A percentile compares a stretch with the other conserved stretches of the same genome.
Conservation (phyloP, 1,139 yeast species). For the Taphrina sp. region DNA sequence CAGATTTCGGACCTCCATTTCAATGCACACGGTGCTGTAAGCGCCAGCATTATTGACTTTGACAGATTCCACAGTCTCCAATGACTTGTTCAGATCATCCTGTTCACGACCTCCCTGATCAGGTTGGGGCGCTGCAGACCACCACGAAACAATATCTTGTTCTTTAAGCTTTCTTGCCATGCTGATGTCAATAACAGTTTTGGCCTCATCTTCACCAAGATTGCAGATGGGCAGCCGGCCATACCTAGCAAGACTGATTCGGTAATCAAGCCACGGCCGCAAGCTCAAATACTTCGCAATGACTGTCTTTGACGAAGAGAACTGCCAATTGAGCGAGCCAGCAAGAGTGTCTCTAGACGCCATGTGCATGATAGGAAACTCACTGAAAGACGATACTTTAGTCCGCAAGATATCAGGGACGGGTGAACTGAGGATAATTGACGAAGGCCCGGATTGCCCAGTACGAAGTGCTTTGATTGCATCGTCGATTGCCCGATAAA, state of each 20-base stretch:
- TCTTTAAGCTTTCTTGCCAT: slow-evolving; percentile 74
- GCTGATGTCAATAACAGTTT: slow-evolving; percentile 76
- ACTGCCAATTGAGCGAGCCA: slow-evolving; percentile 88
- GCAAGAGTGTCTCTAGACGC: slow-evolving; percentile 41
- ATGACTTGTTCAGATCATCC: slow-evolving; percentile 51
- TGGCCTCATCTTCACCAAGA: slow-evolving; percentile 69
- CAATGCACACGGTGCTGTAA: slow-evolving; percentile 75
- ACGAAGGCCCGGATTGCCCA: slow-evolving; percentile 10
- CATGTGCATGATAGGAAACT: slow-evolving; percentile 48
- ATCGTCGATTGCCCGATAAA: slow-evolving; percentile 60
- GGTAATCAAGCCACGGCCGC: slow-evolving; percentile 70
- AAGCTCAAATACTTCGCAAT: slow-evolving; percentile 70
- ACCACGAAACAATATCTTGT: slow-evolving; percentile 79
- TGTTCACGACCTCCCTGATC: slow-evolving; percentile 83
- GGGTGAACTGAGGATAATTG: slow-evolving; percentile 25
- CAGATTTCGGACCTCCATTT: slow-evolving; percentile 72
- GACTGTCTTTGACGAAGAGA: slow-evolving; percentile 62
- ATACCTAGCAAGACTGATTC: slow-evolving; percentile 65
- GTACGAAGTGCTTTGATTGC: slow-evolving; percentile 49
- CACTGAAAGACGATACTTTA: slow-evolving; percentile 2
- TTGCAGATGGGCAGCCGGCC: slow-evolving; percentile 86
- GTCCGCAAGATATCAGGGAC: neutral
- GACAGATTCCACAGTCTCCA: slow-evolving; percentile 69
- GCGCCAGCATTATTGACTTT: slow-evolving; percentile 75
- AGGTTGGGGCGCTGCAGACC: slow-evolving; percentile 80